These are phyloP conservation scores for Geosmithia morbida DNA, from an alignment of 2,329 filamentous ascomycete genomes.

Conservation along the genomic window DNA sequence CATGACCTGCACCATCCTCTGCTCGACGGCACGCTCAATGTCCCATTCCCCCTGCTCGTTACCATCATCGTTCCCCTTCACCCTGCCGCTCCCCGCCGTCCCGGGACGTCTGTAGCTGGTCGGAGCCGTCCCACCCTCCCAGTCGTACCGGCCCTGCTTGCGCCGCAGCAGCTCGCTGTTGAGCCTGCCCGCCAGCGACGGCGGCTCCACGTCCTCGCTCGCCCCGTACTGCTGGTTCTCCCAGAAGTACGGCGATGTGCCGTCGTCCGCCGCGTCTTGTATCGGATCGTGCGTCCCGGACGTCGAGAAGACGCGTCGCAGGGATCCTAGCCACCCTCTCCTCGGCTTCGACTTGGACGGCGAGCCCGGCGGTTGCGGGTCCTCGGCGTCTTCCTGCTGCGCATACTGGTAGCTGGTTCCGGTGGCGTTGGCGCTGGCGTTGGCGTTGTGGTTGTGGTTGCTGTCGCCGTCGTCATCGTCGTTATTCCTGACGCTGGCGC, in stretches of 20 bases:
- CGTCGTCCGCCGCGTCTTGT: slow-evolving; percentile 6
- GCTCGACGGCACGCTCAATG: slow-evolving; percentile 58
- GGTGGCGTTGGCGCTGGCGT: not conserved
- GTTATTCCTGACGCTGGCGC: slow-evolving; percentile 4
- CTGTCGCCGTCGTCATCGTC: not conserved
- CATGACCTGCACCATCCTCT: slow-evolving; percentile 65
- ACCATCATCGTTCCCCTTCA: too few species aligned
- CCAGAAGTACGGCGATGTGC: slow-evolving; percentile 6
- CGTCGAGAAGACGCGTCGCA: slow-evolving; percentile 46
- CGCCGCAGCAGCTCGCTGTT: slow-evolving; percentile 34
- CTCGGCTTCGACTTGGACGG: slow-evolving; percentile 42
- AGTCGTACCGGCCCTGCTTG: slow-evolving; percentile 40
- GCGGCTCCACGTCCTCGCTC: slow-evolving; percentile 8
- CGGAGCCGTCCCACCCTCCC: slow-evolving; percentile 25
- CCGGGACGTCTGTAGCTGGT: not conserved
- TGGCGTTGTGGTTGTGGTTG: slow-evolving; percentile 3
- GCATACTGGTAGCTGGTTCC: not conserved
- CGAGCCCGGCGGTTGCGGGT: slow-evolving; percentile 28
- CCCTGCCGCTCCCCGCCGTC: slow-evolving; percentile 7
- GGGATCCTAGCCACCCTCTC: slow-evolving; percentile 53
- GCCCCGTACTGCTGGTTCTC: not conserved
- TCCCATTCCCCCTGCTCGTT: slow-evolving; percentile 57
- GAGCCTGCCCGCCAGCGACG: slow-evolving; percentile 19
- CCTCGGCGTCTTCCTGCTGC: slow-evolving; percentile 12
- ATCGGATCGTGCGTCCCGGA: slow-evolving; percentile 13